These are phyloP conservation scores for Colletotrichum kahawae DNA, from an alignment of 2,329 filamentous ascomycete genomes.

Conservation along the genomic window DNA sequence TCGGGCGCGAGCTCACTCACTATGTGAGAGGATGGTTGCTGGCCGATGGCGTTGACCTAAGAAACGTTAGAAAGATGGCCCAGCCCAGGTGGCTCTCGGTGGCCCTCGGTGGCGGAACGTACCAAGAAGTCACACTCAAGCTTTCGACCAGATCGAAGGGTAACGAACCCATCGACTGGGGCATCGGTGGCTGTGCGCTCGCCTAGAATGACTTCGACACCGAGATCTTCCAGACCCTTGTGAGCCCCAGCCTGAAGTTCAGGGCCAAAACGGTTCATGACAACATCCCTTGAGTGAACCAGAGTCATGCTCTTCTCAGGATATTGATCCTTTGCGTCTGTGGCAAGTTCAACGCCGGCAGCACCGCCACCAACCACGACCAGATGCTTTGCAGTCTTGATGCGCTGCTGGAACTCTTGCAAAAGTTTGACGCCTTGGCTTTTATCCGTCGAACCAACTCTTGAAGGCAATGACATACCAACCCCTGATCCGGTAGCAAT, in stretches of 20 bases:
- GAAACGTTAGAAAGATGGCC: not conserved
- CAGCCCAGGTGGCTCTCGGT: not conserved
- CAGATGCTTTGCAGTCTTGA: slow-evolving; percentile 46
- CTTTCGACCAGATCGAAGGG: slow-evolving; percentile 47
- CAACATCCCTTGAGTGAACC: slow-evolving; percentile 58
- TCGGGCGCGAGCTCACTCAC: slow-evolving; percentile 46
- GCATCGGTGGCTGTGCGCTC: slow-evolving; percentile 48
- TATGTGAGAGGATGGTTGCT: slow-evolving; percentile 59
- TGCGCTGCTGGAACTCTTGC: slow-evolving; percentile 47
- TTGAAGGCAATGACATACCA: slow-evolving; percentile 49
- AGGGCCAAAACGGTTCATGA: slow-evolving; percentile 59
- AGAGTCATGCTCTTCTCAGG: slow-evolving; percentile 61
- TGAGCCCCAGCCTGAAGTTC: slow-evolving; percentile 43
- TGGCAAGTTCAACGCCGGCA: slow-evolving; percentile 65
- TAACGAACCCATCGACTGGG: slow-evolving; percentile 41
- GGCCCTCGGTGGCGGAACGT: slow-evolving; percentile 19
- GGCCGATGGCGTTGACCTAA: slow-evolving; percentile 65
- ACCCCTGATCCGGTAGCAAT: slow-evolving; percentile 61
- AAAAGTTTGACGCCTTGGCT: slow-evolving; percentile 47
- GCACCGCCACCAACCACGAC: slow-evolving; percentile 65
- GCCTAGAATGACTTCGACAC: slow-evolving; percentile 54
- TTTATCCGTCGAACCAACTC: slow-evolving; percentile 48
- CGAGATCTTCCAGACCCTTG: slow-evolving; percentile 49
- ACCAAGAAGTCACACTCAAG: slow-evolving; percentile 58
- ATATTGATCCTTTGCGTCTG: slow-evolving; percentile 61